Base-by-base conservation (phyloP, 2,329 filamentous ascomycete species). In the Tolypocladium ovalisporum region DNA sequence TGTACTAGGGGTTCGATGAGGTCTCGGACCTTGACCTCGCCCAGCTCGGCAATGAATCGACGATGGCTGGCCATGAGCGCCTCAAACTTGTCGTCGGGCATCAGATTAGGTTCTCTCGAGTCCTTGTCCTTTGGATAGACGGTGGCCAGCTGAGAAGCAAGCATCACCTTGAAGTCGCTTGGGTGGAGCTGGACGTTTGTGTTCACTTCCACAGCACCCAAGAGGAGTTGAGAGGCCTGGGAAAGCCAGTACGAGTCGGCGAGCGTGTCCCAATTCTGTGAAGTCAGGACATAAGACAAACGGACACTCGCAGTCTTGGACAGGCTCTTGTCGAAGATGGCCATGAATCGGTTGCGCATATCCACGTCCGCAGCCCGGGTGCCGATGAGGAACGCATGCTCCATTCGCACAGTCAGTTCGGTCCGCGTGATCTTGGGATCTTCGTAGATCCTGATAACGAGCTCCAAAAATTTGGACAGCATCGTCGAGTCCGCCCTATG, bases 401-500 rank as follows among this genome's bases (percentile, higher is more conserved):
- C 94, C 82, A 99, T 88, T 4, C 95, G 85, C 12, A 99, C 95
- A 0, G 94, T 97, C 56, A 99, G 80, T 72, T 99, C 94, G 0
- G 93, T 97, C 36, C 92, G 83, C 1, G 92, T 91, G 61, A 99
- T 94, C 73, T 95, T 96, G 0, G 91, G 90, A 66, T 99, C 94
- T 68, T 99, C 95, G 69, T 99, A 99, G 59, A 99, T 97, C 54
- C 92, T 86, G 64, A 99, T 96, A 32, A 99, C 94, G 32, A 99
- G 83, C 62, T 97, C 89, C 58, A 99, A 79, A 75, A 97, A 99
- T 68, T 93, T 93, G 63, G 87, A 91, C 58, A 99, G 79, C 75
- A 99, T 86, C 0, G 87, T 90, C 36, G 86, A 83, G 68, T 97
- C 93, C 34, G 81, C 75, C 42, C 94, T 83, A 58, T 89, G 85